Conservation (phyloP, 768 basidiomycete species). For the Boletus pseudo-olivaceus region DNA sequence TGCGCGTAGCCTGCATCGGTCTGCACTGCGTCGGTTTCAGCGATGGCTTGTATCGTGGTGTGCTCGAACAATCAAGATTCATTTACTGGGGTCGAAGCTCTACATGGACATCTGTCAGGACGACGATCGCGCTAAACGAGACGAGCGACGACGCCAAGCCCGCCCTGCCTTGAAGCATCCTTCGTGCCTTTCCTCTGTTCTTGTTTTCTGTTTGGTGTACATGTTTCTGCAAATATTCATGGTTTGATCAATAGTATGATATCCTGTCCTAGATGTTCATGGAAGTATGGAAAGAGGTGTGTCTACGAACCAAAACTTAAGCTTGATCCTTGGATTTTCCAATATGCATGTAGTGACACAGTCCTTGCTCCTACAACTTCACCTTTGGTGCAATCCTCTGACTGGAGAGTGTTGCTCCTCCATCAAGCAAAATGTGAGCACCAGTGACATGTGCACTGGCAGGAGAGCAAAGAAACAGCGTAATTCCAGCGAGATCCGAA, state of each 20-base stretch:
- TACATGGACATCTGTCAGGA: constrained; percentile 12
- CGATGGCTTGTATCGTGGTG: constrained; percentile 55
- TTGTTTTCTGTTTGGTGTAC: not conserved
- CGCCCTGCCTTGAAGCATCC: constrained; percentile 3
- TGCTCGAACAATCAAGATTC: constrained; percentile 58
- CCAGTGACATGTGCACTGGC: constrained; percentile 76
- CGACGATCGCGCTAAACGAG: constrained; percentile 9
- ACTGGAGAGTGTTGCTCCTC: constrained; percentile 40
- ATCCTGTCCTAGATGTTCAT: not conserved
- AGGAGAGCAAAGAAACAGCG: constrained; percentile 65
- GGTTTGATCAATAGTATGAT: constrained; percentile 1
- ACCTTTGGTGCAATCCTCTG: constrained; percentile 23
- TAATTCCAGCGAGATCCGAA: constrained; percentile 68
- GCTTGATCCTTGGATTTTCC: not conserved
- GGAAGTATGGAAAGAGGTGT: not conserved
- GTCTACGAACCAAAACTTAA: not conserved
- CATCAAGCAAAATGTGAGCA: constrained; percentile 68
- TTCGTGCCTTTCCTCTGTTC: not conserved
- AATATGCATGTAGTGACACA: not conserved
- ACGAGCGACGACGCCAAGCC: constrained; percentile 12
- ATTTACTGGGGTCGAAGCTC: constrained; percentile 23
- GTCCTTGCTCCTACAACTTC: constrained; percentile 19
- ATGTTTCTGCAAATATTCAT: not conserved
- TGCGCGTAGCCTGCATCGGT: constrained; percentile 70
- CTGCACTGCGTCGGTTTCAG: constrained; percentile 79